Percentiles rank a stretch among this genome's conserved stretches.
phyloP scores from a whole-genome alignment of 257 asterid species.

The Solanum chilense region DNA sequence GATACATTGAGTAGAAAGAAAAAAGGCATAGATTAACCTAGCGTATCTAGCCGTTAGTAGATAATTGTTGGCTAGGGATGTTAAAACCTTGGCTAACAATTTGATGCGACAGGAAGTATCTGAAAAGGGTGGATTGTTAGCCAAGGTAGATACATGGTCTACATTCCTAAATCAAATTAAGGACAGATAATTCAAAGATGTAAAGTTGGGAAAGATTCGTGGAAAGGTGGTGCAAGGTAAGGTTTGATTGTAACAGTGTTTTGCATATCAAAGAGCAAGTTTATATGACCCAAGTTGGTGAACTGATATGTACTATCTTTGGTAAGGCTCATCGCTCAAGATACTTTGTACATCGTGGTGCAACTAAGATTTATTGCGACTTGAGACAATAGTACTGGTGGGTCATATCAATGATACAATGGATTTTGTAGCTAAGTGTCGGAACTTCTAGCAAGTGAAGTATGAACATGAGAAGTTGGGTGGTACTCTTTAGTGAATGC shows the following conservation, averaged over 20 bases:
- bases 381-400: background rate
- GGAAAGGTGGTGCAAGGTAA: background rate
- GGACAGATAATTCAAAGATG: background rate
- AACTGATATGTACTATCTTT: background rate
- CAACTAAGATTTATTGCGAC: no score
- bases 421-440: background rate
- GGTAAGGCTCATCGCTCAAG: background rate
- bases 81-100: background rate
- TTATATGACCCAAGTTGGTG: background rate
- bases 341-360: background rate
- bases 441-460: background rate
- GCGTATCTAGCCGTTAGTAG: background rate
- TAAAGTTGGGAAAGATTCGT: background rate
- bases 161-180: background rate
- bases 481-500: background rate
- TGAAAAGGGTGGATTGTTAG: background rate
- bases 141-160: background rate
- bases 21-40: background rate
- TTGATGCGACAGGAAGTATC: no score
- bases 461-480: background rate
- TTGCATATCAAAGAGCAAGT: background rate
- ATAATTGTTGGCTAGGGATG: background rate
- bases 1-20: background rate
- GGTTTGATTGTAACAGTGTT: background rate
- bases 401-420: background rate